A percentile compares a stretch with the other conserved stretches of the same genome.
phyloP scores from a whole-genome alignment of 2,329 filamentous ascomycete species.

The Apiospora arundinis region DNA sequence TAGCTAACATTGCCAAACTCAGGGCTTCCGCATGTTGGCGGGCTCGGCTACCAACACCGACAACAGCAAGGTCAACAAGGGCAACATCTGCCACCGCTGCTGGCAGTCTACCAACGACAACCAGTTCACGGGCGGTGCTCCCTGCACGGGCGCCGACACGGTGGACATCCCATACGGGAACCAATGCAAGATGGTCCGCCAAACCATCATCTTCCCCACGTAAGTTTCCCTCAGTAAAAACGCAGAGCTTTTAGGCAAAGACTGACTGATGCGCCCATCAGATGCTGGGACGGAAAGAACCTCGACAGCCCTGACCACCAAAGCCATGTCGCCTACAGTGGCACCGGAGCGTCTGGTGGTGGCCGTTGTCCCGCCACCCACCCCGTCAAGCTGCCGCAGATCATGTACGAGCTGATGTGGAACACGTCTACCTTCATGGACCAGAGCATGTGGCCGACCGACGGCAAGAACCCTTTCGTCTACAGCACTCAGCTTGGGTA shows the following conservation, averaged over 20 bases:
- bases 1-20: slow-evolving; percentile 6
- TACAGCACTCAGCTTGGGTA: slow-evolving; percentile 53
- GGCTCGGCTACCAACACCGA: slow-evolving; percentile 51
- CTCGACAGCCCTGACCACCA: slow-evolving; percentile 55
- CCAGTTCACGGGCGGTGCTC: slow-evolving; percentile 55
- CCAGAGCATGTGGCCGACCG: slow-evolving; percentile 49
- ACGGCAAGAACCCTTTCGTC: slow-evolving; percentile 50
- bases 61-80: slow-evolving; percentile 43
- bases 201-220: slow-evolving; percentile 58
- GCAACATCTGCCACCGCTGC: slow-evolving; percentile 54
- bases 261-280: no score
- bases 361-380: slow-evolving; percentile 53
- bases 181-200: slow-evolving; percentile 58
- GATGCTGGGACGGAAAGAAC: slow-evolving; percentile 57
- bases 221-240: slow-evolving; percentile 34
- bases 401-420: slow-evolving; percentile 58
- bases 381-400: slow-evolving; percentile 54
- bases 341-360: slow-evolving; percentile 52
- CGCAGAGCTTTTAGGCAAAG: no score
- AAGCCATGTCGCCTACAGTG: slow-evolving; percentile 53
- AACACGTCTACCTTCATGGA: slow-evolving; percentile 50
- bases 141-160: slow-evolving; percentile 56
- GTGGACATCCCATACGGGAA: slow-evolving; percentile 54
- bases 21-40: slow-evolving; percentile 56
- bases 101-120: slow-evolving; percentile 53